phyloP scores from a whole-genome alignment of 306 rosid species.

The Cucumis hystrix region DNA sequence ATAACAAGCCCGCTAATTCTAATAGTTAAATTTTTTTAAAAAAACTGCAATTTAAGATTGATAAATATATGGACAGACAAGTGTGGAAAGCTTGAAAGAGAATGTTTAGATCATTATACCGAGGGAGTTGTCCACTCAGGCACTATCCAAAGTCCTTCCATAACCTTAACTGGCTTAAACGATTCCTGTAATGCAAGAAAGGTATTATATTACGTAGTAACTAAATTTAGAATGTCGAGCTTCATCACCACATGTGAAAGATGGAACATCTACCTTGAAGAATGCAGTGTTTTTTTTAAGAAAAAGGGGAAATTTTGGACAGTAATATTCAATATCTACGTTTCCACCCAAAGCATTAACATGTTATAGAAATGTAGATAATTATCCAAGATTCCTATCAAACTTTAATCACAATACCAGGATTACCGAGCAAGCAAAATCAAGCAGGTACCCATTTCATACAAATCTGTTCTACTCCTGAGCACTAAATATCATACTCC shows the following conservation, averaged over 20 bases:
- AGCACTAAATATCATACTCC: background rate
- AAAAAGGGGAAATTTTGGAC: background rate
- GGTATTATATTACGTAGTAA: background rate
- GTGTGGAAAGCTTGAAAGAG: background rate
- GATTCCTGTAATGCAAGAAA: conserved; percentile 44
- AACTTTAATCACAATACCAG: background rate
- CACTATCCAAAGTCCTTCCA: conserved; percentile 72
- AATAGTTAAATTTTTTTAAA: no score
- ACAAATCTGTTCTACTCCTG: background rate
- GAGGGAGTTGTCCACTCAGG: conserved; percentile 73
- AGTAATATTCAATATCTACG: background rate
- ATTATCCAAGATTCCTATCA: background rate
- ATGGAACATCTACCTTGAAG: background rate
- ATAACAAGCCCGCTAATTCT: no score
- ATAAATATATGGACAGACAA: background rate
- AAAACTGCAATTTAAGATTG: background rate
- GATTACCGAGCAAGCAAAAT: background rate
- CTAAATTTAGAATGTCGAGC: background rate
- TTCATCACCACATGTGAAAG: background rate
- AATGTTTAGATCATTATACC: conserved; percentile 28
- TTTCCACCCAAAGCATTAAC: background rate
- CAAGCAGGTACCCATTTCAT: background rate
- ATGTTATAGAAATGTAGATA: background rate
- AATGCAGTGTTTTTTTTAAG: background rate
- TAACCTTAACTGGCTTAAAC: conserved; percentile 49